These are phyloP conservation scores for Pichia kluyveri DNA, from an alignment of 805 yeast genomes.

Conservation along the genomic window DNA sequence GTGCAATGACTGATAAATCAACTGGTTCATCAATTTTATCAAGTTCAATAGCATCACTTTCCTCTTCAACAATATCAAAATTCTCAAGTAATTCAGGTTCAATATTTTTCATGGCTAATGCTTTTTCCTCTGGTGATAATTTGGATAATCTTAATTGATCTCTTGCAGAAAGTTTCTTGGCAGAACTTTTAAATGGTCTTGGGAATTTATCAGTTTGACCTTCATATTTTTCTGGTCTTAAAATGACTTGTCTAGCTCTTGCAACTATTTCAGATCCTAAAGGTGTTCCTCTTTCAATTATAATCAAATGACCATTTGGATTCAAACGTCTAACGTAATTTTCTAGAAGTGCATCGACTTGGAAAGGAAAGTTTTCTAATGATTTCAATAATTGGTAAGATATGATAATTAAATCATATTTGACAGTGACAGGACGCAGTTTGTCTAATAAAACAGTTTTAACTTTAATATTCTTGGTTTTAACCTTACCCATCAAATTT, in stretches of 20 bases:
- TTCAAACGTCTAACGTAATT: constrained; percentile 49
- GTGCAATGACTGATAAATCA: constrained; percentile 68
- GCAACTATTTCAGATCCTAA: constrained; percentile 83
- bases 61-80: constrained; percentile 16
- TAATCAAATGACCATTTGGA: constrained; percentile 72
- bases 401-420: constrained; percentile 77
- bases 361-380: constrained; percentile 53
- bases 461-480: constrained; percentile 44
- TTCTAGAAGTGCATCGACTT: constrained; percentile 62
- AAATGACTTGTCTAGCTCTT: constrained; percentile 79
- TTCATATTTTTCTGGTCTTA: constrained; percentile 69
- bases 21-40: constrained; percentile 17
- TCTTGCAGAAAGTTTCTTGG: constrained; percentile 3
- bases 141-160: constrained; percentile 5
- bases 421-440: constrained; percentile 37
- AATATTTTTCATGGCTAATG: constrained; percentile 16
- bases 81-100: constrained; percentile 21
- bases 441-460: constrained; percentile 47
- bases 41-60: constrained; percentile 3
- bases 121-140: constrained; percentile 5
- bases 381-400: constrained; percentile 66
- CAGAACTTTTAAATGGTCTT: constrained; percentile 47
- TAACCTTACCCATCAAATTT: constrained; percentile 34
- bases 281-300: constrained; percentile 86
- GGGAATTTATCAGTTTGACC: constrained; percentile 56